Evolutionary conservation across 305 asterid genomes (phyloP).

Genomic region (Ajuga reptans): DNA sequence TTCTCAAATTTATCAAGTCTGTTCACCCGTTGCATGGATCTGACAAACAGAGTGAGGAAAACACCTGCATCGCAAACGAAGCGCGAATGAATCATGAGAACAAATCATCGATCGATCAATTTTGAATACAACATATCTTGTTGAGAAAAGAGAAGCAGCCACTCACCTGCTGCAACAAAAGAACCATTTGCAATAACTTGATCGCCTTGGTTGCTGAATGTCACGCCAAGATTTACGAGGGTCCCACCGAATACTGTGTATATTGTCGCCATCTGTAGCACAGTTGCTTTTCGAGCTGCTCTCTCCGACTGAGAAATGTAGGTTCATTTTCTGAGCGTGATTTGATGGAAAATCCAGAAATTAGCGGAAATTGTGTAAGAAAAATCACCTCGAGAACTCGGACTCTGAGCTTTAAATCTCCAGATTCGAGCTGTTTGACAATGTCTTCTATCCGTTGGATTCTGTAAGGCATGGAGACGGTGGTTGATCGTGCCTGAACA

Average conservation of each 20-base stretch:
- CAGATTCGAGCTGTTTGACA: conserved; percentile 77
- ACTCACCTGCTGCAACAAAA: conserved; percentile 66
- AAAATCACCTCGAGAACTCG: conserved; percentile 79
- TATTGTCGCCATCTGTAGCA: conserved; percentile 88
- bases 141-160: not conserved
- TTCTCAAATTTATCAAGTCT: conserved; percentile 67
- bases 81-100: not conserved
- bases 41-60: conserved; percentile 45
- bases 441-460: conserved; percentile 76
- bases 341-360: no score
- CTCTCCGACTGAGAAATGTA: conserved; percentile 62
- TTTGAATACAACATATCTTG: no score
- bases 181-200: conserved; percentile 50
- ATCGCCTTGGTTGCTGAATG: conserved; percentile 53
- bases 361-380: not conserved
- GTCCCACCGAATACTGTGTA: conserved; percentile 71
- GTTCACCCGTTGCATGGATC: conserved; percentile 78
- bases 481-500: conserved; percentile 64
- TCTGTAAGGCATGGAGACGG: conserved; percentile 87
- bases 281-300: conserved; percentile 77
- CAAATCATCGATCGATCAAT: not conserved
- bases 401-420: conserved; percentile 85
- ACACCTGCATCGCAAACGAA: conserved; percentile 43
- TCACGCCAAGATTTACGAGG: conserved; percentile 61
- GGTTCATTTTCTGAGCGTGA: not conserved